Evolutionary conservation across 2,329 filamentous ascomycete species (phyloP), one percentile per base, ranked within the genome.

Genomic region (Colletotrichum sp.): DNA sequence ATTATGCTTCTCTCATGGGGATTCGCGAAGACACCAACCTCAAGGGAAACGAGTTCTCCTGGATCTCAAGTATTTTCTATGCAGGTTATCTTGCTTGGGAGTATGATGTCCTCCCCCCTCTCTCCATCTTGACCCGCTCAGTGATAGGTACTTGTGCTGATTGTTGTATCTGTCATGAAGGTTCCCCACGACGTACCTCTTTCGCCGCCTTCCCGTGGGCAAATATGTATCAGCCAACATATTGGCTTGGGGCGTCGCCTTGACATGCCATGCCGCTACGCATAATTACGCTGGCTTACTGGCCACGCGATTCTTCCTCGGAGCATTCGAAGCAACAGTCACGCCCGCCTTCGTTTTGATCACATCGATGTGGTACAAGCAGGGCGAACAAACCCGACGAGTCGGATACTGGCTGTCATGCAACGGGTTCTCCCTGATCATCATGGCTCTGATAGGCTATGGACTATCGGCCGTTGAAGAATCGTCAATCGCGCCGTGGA

Each of bases 171-270:
- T n/a, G 0, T 48, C 38, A 2, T 7, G 1, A n/a, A 75, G 73
- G 52, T 87, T 85, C 65, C 85, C 85, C 1, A 84, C 85, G 32
- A 83, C 83, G 8, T 79, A 80, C 68, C 70, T 83, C 24, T 76
- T 84, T 38, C 80, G 82, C 75, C 64, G 78, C 69, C 79, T 83
- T 6, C 83, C 83, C 16, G 73, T 84, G 7, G 83, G 79, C 55
- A 84, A 83, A 48, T 83, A 83, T 66, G 79, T 84, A 4, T 83
- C 83, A 0, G 78, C 79, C 6, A 84, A 84, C 69, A 80, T 85
- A 16, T 78, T 85, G 5, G 79, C 84, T 28, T 89, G 87, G 87
- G 87, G 87, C 2, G 77, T 80, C 3, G 79, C 80, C 3, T 77
- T 81, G 6, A 70, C 75, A 6, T 79, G 77, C 43, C 79, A 80